Evolutionary conservation across 441 rosid genomes (phyloP).

Genomic region (Bruguiera hainesii): DNA sequence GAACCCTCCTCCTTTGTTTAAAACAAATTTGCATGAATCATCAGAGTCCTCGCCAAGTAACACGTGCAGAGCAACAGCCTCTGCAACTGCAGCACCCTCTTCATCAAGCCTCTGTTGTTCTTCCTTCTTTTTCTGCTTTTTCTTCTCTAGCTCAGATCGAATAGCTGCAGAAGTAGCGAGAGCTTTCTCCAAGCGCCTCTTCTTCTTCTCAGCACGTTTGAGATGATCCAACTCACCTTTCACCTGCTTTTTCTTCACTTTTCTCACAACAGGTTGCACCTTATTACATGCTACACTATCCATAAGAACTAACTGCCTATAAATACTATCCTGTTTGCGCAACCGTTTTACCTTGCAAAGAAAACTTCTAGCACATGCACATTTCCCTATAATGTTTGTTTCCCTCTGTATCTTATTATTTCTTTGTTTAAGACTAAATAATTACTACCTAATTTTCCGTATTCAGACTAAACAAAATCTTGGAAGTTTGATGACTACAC

Average conservation of each 20-base stretch:
- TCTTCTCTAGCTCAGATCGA: conserved; percentile 83
- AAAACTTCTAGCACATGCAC: conserved; percentile 48
- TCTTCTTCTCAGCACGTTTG: conserved; percentile 96
- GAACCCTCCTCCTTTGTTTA: conserved; percentile 48
- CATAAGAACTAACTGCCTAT: conserved; percentile 45
- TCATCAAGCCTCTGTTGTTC: conserved; percentile 96
- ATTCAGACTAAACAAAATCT: conserved; percentile 23
- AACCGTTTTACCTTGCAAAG: conserved; percentile 22
- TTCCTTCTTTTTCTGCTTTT: conserved; percentile 84
- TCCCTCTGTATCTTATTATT: conserved; percentile 22
- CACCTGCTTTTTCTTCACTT: conserved; percentile 77
- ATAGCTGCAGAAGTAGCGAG: conserved; percentile 99
- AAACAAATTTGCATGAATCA: conserved; percentile 57
- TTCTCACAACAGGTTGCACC: conserved; percentile 65
- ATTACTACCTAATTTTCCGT: conserved; percentile 36
- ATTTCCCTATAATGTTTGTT: conserved; percentile 38
- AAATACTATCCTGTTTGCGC: conserved; percentile 29
- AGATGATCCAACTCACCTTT: conserved; percentile 92
- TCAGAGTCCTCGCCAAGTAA: conserved; percentile 85
- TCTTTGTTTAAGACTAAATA: conserved; percentile 30
- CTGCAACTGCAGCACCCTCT: conserved; percentile 97
- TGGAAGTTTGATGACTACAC: conserved; percentile 56
- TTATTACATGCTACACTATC: conserved; percentile 65
- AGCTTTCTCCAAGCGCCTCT: conserved; percentile 92
- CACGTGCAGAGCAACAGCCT: conserved; percentile 95